These are phyloP conservation scores for Sinapis alba DNA, from an alignment of 441 rosid genomes.

Conservation along the genomic window DNA sequence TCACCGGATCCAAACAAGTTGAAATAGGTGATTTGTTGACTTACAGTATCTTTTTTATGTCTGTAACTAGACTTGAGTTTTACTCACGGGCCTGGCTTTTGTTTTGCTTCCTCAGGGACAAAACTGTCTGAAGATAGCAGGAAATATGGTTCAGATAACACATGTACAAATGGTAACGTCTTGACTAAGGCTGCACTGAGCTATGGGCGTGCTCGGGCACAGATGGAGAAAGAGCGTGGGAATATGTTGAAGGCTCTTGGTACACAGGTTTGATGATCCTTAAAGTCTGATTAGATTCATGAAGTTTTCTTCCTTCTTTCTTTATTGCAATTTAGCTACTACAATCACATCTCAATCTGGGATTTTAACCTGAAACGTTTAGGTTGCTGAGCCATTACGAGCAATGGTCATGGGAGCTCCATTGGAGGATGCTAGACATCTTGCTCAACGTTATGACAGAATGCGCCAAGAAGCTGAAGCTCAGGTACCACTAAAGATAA, in stretches of 20 bases:
- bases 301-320: neutral
- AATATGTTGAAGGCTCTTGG: slow-evolving; percentile 83
- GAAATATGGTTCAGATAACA: slow-evolving; percentile 90
- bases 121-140: slow-evolving; percentile 92
- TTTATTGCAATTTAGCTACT: neutral
- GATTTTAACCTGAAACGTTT: slow-evolving; percentile 13
- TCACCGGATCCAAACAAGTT: slow-evolving; percentile 79
- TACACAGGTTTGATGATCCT: neutral
- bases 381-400: slow-evolving; percentile 34
- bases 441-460: slow-evolving; percentile 71
- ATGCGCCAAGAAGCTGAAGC: slow-evolving; percentile 95
- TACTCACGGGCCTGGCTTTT: neutral
- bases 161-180: slow-evolving; percentile 87
- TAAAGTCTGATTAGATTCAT: neutral
- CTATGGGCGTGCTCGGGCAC: slow-evolving; percentile 77
- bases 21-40: slow-evolving; percentile 69
- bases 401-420: slow-evolving; percentile 6
- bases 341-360: slow-evolving; percentile 8
- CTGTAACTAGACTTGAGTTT: slow-evolving; percentile 19
- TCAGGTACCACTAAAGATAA: slow-evolving; percentile 38
- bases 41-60: neutral
- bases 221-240: slow-evolving; percentile 95
- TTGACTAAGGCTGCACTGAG: slow-evolving; percentile 72
- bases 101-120: slow-evolving; percentile 53
- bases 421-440: slow-evolving; percentile 1